Percentiles rank a stretch among this genome's conserved stretches.
phyloP scores from a whole-genome alignment of 805 yeast species.

The Metschnikowia amazonensis region DNA sequence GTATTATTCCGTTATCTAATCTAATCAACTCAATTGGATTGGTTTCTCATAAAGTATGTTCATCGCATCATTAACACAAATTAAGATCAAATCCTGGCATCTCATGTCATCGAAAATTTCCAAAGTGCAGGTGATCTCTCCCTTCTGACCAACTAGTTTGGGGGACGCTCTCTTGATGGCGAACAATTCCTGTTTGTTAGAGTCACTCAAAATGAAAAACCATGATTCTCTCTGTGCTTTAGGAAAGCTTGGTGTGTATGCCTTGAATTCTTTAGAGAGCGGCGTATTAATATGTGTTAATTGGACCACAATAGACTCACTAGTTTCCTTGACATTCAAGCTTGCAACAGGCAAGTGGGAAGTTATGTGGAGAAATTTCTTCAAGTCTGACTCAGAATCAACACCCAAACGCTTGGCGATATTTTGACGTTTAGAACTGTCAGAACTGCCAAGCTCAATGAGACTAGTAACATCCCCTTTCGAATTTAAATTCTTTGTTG shows the following conservation, averaged over 20 bases:
- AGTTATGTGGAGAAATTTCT: conserved; percentile 50
- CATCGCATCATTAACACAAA: conserved; percentile 64
- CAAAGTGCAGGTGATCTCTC: conserved; percentile 42
- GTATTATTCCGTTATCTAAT: background rate
- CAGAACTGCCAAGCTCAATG: conserved; percentile 42
- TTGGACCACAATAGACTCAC: conserved; percentile 38
- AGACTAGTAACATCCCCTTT: conserved; percentile 23
- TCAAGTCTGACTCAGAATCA: conserved; percentile 14
- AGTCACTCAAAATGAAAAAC: conserved; percentile 66
- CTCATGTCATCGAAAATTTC: conserved; percentile 47
- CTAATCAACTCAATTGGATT: conserved; percentile 7
- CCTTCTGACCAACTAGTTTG: conserved; percentile 32
- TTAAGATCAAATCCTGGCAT: conserved; percentile 45
- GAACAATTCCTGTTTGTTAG: conserved; percentile 48
- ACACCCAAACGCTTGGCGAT: conserved; percentile 42
- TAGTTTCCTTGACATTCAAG: conserved; percentile 37
- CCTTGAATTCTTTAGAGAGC: conserved; percentile 55
- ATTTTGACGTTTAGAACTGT: conserved; percentile 28
- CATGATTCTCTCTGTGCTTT: conserved; percentile 91
- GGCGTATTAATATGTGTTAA: conserved; percentile 53
- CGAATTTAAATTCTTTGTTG: background rate
- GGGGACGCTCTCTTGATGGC: conserved; percentile 78
- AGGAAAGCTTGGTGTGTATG: conserved; percentile 78
- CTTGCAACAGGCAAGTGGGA: conserved; percentile 61
- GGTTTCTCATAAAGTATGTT: conserved; percentile 45